Evolutionary conservation across 108 stramenopile species (phyloP).

Genomic region (Hondaea fermentalgiana): DNA sequence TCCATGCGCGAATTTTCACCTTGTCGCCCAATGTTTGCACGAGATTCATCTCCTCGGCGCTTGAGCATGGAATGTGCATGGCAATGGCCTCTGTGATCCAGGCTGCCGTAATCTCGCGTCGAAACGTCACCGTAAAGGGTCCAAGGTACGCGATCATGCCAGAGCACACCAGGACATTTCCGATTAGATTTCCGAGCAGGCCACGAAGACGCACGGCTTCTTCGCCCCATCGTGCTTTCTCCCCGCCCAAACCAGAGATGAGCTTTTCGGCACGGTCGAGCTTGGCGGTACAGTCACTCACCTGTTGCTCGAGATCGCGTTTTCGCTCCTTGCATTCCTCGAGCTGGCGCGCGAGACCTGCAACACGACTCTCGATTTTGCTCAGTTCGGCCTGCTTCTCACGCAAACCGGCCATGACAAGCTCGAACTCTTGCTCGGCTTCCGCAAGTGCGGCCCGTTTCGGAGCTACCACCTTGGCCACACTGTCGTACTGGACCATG

Average conservation of each 20-base stretch:
- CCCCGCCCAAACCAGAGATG: slow-evolving; percentile 51
- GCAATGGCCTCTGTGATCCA: slow-evolving; percentile 45
- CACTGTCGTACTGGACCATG: slow-evolving; percentile 54
- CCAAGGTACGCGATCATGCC: slow-evolving; percentile 58
- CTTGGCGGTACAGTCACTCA: slow-evolving; percentile 46
- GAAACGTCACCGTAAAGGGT: slow-evolving; percentile 47
- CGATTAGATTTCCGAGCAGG: slow-evolving; percentile 32
- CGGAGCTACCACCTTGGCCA: slow-evolving; percentile 51
- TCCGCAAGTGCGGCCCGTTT: slow-evolving; percentile 46
- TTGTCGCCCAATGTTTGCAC: slow-evolving; percentile 36
- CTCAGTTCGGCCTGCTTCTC: slow-evolving; percentile 45
- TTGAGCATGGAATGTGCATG: slow-evolving; percentile 39
- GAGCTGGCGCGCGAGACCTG: slow-evolving; percentile 41
- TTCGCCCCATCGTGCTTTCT: slow-evolving; percentile 45
- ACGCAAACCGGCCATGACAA: slow-evolving; percentile 36
- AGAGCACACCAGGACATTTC: slow-evolving; percentile 50
- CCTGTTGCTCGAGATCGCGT: background rate
- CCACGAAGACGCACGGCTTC: slow-evolving; percentile 23
- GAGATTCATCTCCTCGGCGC: slow-evolving; percentile 21
- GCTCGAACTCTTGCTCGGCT: slow-evolving; percentile 40
- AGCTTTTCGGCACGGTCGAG: slow-evolving; percentile 52
- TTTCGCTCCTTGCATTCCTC: slow-evolving; percentile 6
- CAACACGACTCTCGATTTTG: slow-evolving; percentile 48
- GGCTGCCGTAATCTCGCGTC: slow-evolving; percentile 12
- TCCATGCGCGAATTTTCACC: slow-evolving; percentile 80